Evolutionary conservation across 345 rosid species (phyloP), one percentile per base, ranked within the genome.

Genomic region (Reutealis trisperma): DNA sequence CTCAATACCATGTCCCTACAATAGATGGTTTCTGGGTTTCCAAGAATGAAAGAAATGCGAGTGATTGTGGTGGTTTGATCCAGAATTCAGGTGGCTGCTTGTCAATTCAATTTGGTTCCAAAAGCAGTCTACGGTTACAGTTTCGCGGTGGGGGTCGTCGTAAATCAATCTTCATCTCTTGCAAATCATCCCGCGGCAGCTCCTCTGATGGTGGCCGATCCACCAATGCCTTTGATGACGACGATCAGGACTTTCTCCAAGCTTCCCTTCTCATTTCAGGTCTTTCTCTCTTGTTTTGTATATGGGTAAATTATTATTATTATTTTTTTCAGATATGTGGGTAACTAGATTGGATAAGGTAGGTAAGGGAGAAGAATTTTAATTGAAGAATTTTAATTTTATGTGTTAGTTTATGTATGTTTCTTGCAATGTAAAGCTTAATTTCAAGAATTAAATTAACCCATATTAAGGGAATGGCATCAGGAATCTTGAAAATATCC

Each of bases 261-360:
- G 98, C 99, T 49, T 87, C 96, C 64, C 88, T 95, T 83, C 98
- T 91, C 81, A 72, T 88, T 32, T 80, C 95, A 88, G 98, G 98
- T 91, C 63, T 49, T 15, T 67, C 62, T 62, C 64, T 55, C 30
- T 27, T 27, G 30, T 27, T 27, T 27, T 27, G 30, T 27, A 27
- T 27, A 27, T 27, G 30, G 1, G 30, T 6, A 34, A 14, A 42
- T 2, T 11, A n/a, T 16, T 15, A n/a, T n/a, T n/a, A n/a, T n/a
- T n/a, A n/a, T 24, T 10, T 59, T 21, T 41, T 2, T 73, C 22
- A 27, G 30, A 27, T 59, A 59, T 8, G 21, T 59, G 2, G n/a
- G 63, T n/a, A 24, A 11, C 6, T 22, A 1, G 62, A 58, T 58
- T 58, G 5, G 22, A 58, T 58, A 5, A 58, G 21, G 22, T 22